A percentile compares a stretch with the other conserved stretches of the same genome.
These are phyloP conservation scores for Mycena galericulata DNA, from an alignment of 768 basidiomycete genomes.

Conservation along the genomic window DNA sequence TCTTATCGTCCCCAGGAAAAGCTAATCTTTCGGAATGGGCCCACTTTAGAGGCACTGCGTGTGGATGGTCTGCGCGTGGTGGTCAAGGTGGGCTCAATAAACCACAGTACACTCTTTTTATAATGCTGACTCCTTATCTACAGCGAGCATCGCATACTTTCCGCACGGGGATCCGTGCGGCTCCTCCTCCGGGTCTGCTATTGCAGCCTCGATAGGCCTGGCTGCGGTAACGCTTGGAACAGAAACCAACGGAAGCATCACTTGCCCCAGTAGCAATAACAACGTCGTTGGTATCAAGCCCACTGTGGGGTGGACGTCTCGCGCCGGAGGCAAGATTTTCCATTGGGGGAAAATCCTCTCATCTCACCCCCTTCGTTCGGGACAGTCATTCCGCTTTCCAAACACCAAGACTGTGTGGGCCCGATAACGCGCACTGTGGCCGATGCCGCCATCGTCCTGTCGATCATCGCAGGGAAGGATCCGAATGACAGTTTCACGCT, in stretches of 20 bases:
- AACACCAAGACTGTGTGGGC: slow-evolving; percentile 51
- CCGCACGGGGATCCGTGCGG: slow-evolving; percentile 64
- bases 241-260: slow-evolving; percentile 67
- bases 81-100: no score
- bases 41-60: no score
- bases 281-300: slow-evolving; percentile 71
- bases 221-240: no score
- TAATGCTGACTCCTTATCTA: neutral
- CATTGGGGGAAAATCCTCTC: neutral
- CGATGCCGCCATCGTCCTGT: slow-evolving; percentile 66
- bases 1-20: no score
- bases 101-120: neutral
- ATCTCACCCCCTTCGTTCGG: neutral
- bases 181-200: no score
- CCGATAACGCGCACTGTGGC: slow-evolving; percentile 64
- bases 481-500: no score
- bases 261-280: slow-evolving; percentile 61
- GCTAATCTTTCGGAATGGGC: no score
- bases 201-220: no score
- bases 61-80: no score
- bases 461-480: no score
- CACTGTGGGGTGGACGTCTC: slow-evolving; percentile 67
- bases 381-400: slow-evolving; percentile 59
- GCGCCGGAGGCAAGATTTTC: slow-evolving; percentile 60
- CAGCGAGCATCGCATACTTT: slow-evolving; percentile 56